A percentile compares a stretch with the other conserved stretches of the same genome.
Conservation (phyloP, 352 stramenopile species). For the Globisporangium okanoganense region DNA sequence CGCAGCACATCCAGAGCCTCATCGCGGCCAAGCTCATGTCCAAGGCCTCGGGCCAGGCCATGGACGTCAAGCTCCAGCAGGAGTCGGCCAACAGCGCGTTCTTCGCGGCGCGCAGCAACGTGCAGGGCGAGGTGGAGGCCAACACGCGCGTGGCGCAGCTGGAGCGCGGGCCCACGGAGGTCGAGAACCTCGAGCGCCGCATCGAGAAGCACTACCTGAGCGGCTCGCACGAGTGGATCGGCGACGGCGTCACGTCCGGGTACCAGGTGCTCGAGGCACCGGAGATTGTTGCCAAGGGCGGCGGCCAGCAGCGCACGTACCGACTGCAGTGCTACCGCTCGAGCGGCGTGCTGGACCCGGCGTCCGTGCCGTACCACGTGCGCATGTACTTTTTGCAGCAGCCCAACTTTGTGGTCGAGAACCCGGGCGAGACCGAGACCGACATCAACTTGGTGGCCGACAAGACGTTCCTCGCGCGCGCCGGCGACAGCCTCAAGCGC, state of each 20-base stretch:
- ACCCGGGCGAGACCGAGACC: conserved; percentile 51
- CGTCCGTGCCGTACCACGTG: conserved; percentile 73
- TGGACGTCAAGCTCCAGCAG: conserved; percentile 83
- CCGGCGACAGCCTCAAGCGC: conserved; percentile 56
- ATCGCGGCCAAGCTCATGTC: conserved; percentile 82
- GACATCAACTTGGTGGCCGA: conserved; percentile 76
- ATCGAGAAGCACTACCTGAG: conserved; percentile 83
- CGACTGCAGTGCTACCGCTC: conserved; percentile 86
- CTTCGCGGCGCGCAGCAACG: conserved; percentile 78
- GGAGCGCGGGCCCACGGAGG: conserved; percentile 56
- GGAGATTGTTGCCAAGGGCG: conserved; percentile 39
- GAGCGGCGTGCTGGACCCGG: conserved; percentile 66
- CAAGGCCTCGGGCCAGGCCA: conserved; percentile 62
- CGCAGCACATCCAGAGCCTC: conserved; percentile 76
- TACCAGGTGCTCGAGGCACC: conserved; percentile 71
- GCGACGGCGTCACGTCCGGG: conserved; percentile 72
- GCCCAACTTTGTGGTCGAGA: conserved; percentile 60
- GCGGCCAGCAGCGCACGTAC: conserved; percentile 69
- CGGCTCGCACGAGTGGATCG: conserved; percentile 60
- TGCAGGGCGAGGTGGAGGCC: conserved; percentile 53
- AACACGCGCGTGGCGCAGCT: conserved; percentile 49
- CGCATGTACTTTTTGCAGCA: conserved; percentile 84
- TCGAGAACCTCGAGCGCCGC: conserved; percentile 65
- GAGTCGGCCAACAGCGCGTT: conserved; percentile 68
- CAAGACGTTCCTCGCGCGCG: conserved; percentile 72